Conservation (phyloP, 208 protist species). For the Trypanosoma platydactyli region DNA sequence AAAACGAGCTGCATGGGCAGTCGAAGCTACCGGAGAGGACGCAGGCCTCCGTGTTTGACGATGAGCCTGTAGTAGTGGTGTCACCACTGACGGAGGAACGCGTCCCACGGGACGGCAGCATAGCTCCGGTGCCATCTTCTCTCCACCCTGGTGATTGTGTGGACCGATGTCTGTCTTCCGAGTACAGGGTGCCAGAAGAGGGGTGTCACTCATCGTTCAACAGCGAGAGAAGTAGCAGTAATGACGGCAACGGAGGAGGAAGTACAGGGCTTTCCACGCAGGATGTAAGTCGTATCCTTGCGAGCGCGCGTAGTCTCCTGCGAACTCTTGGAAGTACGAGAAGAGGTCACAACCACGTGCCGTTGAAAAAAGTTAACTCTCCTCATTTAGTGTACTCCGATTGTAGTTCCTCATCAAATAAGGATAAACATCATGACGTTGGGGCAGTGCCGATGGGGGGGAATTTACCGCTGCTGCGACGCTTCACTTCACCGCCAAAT, state of each 20-base stretch:
- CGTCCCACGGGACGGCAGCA: neutral
- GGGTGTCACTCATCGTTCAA: neutral
- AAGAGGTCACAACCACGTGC: neutral
- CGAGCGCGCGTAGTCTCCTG: conserved; percentile 17
- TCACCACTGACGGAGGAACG: conserved; percentile 28
- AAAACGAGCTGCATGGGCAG: neutral
- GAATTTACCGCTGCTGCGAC: neutral
- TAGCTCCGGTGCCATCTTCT: neutral
- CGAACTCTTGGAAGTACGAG: neutral
- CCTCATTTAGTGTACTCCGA: neutral
- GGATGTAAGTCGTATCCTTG: conserved; percentile 26
- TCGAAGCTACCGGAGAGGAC: neutral
- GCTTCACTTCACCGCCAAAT: conserved; percentile 18
- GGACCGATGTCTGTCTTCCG: conserved; percentile 21
- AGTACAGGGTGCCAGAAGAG: conserved; percentile 9
- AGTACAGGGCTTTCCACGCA: conserved; percentile 1
- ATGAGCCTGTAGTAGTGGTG: conserved; percentile 14
- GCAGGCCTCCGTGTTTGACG: neutral
- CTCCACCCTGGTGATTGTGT: neutral
- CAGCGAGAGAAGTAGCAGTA: neutral
- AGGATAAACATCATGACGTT: neutral
- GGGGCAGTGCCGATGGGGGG: neutral
- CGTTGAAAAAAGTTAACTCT: neutral
- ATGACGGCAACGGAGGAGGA: neutral
- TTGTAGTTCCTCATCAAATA: neutral